A percentile compares a stretch with the other conserved stretches of the same genome.
Evolutionary conservation across 2,329 filamentous ascomycete genomes (phyloP).

Genomic region (Pseudocercospora pini-densiflorae): DNA sequence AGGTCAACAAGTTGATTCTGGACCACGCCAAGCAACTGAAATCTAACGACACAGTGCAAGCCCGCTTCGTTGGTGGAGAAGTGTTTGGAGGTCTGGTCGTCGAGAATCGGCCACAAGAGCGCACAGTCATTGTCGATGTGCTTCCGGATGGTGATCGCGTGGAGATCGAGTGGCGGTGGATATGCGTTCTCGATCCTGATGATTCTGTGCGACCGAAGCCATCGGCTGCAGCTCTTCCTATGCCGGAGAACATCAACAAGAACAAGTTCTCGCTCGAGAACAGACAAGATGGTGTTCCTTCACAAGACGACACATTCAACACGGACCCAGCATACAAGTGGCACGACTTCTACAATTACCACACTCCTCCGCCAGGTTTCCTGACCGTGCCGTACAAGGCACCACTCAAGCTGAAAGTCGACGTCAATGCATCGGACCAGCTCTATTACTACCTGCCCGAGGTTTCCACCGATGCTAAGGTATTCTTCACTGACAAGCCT

Average conservation of each 20-base stretch:
- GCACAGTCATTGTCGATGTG: slow-evolving; percentile 77
- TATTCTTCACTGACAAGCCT: slow-evolving; percentile 86
- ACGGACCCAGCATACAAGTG: slow-evolving; percentile 53
- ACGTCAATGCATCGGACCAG: slow-evolving; percentile 73
- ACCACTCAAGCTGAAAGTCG: slow-evolving; percentile 66
- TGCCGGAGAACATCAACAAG: slow-evolving; percentile 61
- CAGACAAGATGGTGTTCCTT: slow-evolving; percentile 55
- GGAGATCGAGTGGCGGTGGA: slow-evolving; percentile 84
- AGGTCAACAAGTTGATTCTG: slow-evolving; percentile 70
- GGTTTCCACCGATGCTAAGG: slow-evolving; percentile 84
- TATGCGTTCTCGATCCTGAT: slow-evolving; percentile 71
- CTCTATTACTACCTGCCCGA: slow-evolving; percentile 89
- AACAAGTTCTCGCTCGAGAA: slow-evolving; percentile 52
- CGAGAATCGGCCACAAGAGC: slow-evolving; percentile 78
- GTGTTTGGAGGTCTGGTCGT: slow-evolving; percentile 90
- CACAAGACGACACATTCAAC: slow-evolving; percentile 53
- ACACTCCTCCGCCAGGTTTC: slow-evolving; percentile 46
- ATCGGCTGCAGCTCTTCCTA: slow-evolving; percentile 71
- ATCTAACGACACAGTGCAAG: slow-evolving; percentile 78
- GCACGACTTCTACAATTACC: slow-evolving; percentile 71
- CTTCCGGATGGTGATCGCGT: slow-evolving; percentile 78
- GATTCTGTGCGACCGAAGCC: slow-evolving; percentile 76
- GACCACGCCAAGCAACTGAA: slow-evolving; percentile 71
- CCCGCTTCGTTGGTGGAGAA: slow-evolving; percentile 81
- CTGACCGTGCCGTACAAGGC: slow-evolving; percentile 43